Evolutionary conservation across 345 rosid species (phyloP), one percentile per base, ranked within the genome.

Genomic region (Hypericum perforatum): DNA sequence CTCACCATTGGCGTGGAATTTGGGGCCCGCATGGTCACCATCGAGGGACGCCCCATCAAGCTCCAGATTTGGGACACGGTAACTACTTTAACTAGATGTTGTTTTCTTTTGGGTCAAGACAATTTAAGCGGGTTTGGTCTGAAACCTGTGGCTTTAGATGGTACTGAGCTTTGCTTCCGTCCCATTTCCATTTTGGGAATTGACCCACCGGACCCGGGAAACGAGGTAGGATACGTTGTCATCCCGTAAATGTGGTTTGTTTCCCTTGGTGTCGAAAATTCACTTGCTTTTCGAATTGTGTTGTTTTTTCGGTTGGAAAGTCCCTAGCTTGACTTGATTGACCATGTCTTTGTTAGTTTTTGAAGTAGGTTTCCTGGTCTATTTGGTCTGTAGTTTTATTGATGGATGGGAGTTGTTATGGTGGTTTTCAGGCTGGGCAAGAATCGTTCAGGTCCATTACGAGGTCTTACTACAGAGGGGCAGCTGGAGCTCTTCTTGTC

Each of bases 41-140:
- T 79, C 55, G 84, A 77, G 9, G 65, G 65, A 32, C 69, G 77
- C 6, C 82, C 83, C 47, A 62, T 82, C 69, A 79, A 82, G 76
- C 86, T 82, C 7, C 85, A 82, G 58, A 82, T 82, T 67, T 82
- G 85, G 90, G 90, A 82, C 66, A 79, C 89, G 8, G 83, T 82
- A 65, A 10, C 44, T 38, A 41, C 40, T 12, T 6, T 29, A 43
- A 22, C 10, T 32, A 37, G 7, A 12, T 5, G 54, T 9, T 5
- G 5, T 13, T 38, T 16, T 7, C n/a, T 45, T 16, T 41, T 45
- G 11, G 36, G 6, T 53, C 5, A 14, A 36, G 42, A 13, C 5
- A 6, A 6, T 13, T 13, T 47, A 12, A 32, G 7, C 6, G 13
- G 7, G 5, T 47, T 47, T 47, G 8, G 10, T 47, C 7, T 8